A percentile compares a stretch with the other conserved stretches of the same genome.
These are phyloP conservation scores for Diplosphaera chodatii DNA, from an alignment of 139 green algal genomes.

Conservation along the genomic window DNA sequence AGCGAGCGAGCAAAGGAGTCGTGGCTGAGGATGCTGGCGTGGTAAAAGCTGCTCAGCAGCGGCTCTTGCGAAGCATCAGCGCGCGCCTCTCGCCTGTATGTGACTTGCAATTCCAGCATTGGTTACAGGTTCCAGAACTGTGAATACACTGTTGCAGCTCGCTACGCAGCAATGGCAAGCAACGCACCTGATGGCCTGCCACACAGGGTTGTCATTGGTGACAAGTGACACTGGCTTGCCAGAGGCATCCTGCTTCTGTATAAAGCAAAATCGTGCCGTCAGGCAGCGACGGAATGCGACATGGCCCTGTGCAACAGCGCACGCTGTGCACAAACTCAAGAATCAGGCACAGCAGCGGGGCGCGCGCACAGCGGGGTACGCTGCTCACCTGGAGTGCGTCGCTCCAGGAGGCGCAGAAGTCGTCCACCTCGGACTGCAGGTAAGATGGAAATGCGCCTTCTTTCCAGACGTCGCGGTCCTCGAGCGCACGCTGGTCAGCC, in stretches of 20 bases:
- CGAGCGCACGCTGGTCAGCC: neutral
- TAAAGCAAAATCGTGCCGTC: neutral
- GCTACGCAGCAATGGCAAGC: too few relatives aligned
- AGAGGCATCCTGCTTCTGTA: neutral
- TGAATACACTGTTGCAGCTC: too few relatives aligned
- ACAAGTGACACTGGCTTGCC: constrained; percentile 1
- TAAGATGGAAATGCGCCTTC: constrained; percentile 7
- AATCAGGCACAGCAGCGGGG: too few relatives aligned
- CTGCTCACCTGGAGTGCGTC: constrained; percentile 12
- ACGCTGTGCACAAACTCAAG: too few relatives aligned
- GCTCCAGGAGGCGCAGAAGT: constrained; percentile 16
- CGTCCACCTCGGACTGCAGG: constrained; percentile 18
- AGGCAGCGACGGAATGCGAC: too few relatives aligned
- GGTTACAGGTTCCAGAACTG: too few relatives aligned
- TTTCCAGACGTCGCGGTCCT: neutral
- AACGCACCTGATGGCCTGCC: constrained; percentile 13
- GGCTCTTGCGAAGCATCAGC: constrained; percentile 42
- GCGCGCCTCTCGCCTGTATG: constrained; percentile 35
- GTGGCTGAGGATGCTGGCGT: constrained; percentile 52
- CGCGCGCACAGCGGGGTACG: too few relatives aligned
- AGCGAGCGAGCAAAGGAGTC: constrained; percentile 45
- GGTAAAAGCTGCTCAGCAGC: constrained; percentile 56
- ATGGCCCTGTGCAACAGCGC: too few relatives aligned
- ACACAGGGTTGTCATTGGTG: constrained; percentile 17
- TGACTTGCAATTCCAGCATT: too few relatives aligned